Evolutionary conservation across 306 rosid species (phyloP), one percentile per base, ranked within the genome.

Genomic region (Vigna trinervia): DNA sequence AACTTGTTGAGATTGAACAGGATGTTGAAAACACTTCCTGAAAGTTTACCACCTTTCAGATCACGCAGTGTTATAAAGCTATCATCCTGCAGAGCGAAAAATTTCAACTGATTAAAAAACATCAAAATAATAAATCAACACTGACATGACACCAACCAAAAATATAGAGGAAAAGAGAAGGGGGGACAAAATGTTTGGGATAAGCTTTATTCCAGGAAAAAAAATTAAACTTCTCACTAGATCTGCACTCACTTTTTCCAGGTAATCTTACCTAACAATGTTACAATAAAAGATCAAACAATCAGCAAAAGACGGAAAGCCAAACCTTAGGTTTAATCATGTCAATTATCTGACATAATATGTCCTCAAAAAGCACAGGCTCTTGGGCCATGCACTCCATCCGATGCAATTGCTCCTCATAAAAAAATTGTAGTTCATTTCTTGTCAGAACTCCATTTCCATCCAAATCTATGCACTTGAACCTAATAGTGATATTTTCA

Each of bases 351-450:
- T 96, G 99, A 81, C 99, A 96, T 73, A 96, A 83, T 78, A 96
- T 93, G 89, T 96, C 99, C 89, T 96, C 99, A 79, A 96, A 96
- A 69, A 93, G 97, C 73, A 96, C 99, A 65, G 98, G 98, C 82
- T 96, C 99, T 79, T 96, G 99, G 84, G 99, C 98, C 99, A 96
- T 96, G 93, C 99, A 96, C 78, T 96, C 99, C 99, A 96, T 96
- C 84, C 99, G 89, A 80, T 96, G 99, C 93, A 96, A 84, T 73
- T 96, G 99, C 90, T 96, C 99, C 91, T 96, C 99, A 71, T 96
- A 96, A 87, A 92, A 96, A 85, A 91, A 96, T 83, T 96, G 98
- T 83, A 96, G 86, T 82, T 96, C 99, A 50, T 96, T 96, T 71
- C 97, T 85, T 3, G 98, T 96, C 79, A 96, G 81, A 84, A 96